Base-by-base conservation (phyloP, 1,284 basidiomycete species). In the Peniophora sp. region DNA sequence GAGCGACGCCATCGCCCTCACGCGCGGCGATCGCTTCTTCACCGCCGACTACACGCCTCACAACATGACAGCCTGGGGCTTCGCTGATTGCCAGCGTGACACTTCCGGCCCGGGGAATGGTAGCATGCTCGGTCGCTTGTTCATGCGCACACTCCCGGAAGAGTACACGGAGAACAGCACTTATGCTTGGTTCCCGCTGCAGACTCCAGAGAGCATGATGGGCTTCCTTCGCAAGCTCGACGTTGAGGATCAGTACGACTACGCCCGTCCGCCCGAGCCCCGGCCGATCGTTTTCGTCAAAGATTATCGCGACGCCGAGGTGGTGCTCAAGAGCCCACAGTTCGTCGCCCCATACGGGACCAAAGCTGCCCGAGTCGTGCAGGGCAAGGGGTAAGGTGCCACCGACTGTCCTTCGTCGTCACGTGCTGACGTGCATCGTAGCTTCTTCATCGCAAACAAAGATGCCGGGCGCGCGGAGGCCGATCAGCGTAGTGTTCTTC, bases 131-230 rank as follows among this genome's bases (percentile, higher is more conserved):
- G 87, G 84, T 17, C 78, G 81, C 35, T 73, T 93, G 24, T 68
- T 93, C 63, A 68, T 90, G 51, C 82, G 87, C 51, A 80, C 79
- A 18, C 74, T 93, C 3, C 89, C 91, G 1, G 64, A 78, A 23
- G 68, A 85, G 58, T 92, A 77, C 67, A 73, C 74, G 0, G 75
- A 79, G 59, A 81, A 87, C 62, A 87, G 83, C 56, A 70, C 79
- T 48, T 93, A 89, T 64, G 83, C 88, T 1, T 90, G 88, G 76
- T 92, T 93, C 81, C 88, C 92, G 34, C 75, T 94, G 55, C 83
- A 91, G 79, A 85, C 84, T 8, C 79, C 92, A 22, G 66, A 74
- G 6, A 63, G 81, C 22, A 88, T 90, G 89, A 67, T 76, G 54
- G 64, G 60, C 2, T 64, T 81, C 61, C 66, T 89, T 51, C 71